Evolutionary conservation across 2,329 filamentous ascomycete genomes (phyloP).

Genomic region (Botrytis tulipae): DNA sequence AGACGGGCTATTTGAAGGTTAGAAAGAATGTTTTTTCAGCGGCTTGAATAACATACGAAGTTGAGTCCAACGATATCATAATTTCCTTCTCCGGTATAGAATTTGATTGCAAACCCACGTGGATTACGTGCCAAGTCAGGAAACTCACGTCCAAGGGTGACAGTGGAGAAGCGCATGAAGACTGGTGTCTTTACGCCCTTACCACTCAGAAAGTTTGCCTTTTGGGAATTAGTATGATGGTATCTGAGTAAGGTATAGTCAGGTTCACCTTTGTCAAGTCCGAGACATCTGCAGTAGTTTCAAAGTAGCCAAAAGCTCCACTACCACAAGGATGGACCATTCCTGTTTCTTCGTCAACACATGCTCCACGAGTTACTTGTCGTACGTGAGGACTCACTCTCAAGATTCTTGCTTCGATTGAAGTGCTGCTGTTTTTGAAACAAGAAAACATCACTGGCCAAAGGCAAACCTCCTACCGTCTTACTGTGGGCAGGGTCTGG

Average conservation of each 20-base stretch:
- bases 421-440: conserved; percentile 22
- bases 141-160: conserved; percentile 46
- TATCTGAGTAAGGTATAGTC: background rate
- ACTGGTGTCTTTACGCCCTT: conserved; percentile 66
- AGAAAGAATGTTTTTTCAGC: background rate
- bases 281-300: conserved; percentile 24
- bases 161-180: conserved; percentile 55
- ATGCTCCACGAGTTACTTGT: no score
- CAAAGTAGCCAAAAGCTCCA: conserved; percentile 26
- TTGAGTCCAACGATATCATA: conserved; percentile 37
- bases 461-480: conserved; percentile 17
- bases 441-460: conserved; percentile 19
- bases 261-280: conserved; percentile 42
- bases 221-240: background rate
- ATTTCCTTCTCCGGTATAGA: conserved; percentile 52
- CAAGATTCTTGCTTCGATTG: conserved; percentile 12
- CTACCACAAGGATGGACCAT: conserved; percentile 61
- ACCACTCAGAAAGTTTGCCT: conserved; percentile 48
- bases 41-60: background rate
- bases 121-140: conserved; percentile 47
- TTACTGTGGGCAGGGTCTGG: conserved; percentile 22
- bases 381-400: background rate
- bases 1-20: conserved; percentile 49
- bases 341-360: conserved; percentile 31
- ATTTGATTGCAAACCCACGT: conserved; percentile 49